Percentiles rank a stretch among this genome's conserved stretches.
phyloP scores from a whole-genome alignment of 768 basidiomycete species.

The Tubosaeta brunneosetosa region DNA sequence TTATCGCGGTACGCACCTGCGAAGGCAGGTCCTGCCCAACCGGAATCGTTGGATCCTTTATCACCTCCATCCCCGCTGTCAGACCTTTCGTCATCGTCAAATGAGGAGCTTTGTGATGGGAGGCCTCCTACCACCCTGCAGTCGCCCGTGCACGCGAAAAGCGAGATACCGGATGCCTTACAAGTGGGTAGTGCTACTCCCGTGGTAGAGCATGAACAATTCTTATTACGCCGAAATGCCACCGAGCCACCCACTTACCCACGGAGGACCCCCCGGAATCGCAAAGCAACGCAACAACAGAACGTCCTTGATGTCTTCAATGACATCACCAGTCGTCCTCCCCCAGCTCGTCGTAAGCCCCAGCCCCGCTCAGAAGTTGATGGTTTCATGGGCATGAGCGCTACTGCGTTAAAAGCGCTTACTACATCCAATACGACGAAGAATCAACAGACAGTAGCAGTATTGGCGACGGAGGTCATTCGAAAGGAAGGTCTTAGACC shows the following conservation, averaged over 20 bases:
- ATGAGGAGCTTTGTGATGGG: constrained; percentile 13
- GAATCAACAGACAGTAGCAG: constrained; percentile 64
- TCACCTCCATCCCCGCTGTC: constrained; percentile 17
- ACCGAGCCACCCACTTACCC: constrained; percentile 12
- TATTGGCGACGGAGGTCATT: constrained; percentile 66
- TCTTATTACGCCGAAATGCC: constrained; percentile 15
- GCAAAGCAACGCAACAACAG: constrained; percentile 37
- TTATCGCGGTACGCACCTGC: constrained; percentile 24
- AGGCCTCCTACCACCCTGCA: not conserved
- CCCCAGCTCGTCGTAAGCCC: constrained; percentile 43
- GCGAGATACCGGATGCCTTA: not conserved
- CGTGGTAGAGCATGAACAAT: constrained; percentile 10
- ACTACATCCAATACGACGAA: constrained; percentile 67
- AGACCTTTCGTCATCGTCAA: constrained; percentile 21
- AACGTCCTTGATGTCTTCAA: constrained; percentile 38
- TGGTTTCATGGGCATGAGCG: constrained; percentile 62
- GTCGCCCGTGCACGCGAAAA: not conserved
- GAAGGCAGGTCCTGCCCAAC: constrained; percentile 12
- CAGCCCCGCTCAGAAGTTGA: constrained; percentile 33
- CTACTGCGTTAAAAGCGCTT: constrained; percentile 62
- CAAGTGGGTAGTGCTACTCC: not conserved
- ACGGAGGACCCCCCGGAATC: constrained; percentile 50
- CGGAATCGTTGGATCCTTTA: constrained; percentile 1
- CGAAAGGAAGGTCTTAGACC: constrained; percentile 66
- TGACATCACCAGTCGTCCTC: constrained; percentile 25